phyloP scores from a whole-genome alignment of 805 yeast species.

The Wickerhamiella vanderwaltii region DNA sequence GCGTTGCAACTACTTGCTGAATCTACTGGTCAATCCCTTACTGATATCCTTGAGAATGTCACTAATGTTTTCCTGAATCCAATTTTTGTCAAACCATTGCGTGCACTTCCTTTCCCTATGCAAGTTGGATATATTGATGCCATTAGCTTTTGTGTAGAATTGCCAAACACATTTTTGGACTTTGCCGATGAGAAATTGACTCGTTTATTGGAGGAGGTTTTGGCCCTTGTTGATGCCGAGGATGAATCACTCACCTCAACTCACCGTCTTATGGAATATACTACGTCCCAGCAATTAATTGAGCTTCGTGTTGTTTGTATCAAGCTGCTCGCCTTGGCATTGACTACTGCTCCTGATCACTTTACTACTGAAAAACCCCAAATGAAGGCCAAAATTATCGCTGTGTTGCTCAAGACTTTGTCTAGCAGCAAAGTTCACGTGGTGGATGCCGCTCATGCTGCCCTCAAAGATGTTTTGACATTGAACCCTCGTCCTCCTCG shows the following conservation, averaged over 20 bases:
- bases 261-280: conserved; percentile 71
- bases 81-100: conserved; percentile 87
- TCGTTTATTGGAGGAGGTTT: conserved; percentile 74
- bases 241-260: conserved; percentile 89
- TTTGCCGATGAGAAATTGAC: conserved; percentile 75
- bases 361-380: conserved; percentile 46
- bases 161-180: conserved; percentile 68
- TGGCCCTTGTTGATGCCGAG: conserved; percentile 93
- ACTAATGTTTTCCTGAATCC: conserved; percentile 77
- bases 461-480: conserved; percentile 67
- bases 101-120: conserved; percentile 97
- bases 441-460: conserved; percentile 87
- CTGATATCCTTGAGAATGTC: conserved; percentile 70
- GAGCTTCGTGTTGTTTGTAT: conserved; percentile 86
- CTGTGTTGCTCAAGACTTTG: conserved; percentile 88
- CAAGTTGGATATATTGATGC: conserved; percentile 98
- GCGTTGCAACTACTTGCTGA: conserved; percentile 58
- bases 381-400: conserved; percentile 72
- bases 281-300: conserved; percentile 78
- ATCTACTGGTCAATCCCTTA: conserved; percentile 54
- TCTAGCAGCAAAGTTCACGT: conserved; percentile 75
- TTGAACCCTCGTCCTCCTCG: conserved; percentile 78
- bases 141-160: conserved; percentile 74
- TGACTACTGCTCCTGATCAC: conserved; percentile 67
- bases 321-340: conserved; percentile 63